Evolutionary conservation across 2,329 filamentous ascomycete genomes (phyloP).

Genomic region (Claviceps cyperi): DNA sequence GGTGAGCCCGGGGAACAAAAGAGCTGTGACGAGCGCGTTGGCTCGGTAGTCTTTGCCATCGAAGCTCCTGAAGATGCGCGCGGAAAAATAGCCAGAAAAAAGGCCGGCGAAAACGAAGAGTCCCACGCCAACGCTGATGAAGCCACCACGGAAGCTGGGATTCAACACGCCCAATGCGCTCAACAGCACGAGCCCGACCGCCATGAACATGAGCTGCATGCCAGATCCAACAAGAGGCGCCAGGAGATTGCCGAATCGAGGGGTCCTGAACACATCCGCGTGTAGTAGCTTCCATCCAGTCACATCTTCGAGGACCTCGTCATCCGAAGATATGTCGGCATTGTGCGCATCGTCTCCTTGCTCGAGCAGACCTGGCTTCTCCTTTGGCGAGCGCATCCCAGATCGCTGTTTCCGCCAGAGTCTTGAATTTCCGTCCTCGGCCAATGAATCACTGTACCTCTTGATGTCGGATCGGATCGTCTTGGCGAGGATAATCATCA

Average conservation of each 20-base stretch:
- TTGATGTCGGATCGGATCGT: conserved; percentile 71
- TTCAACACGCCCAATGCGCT: conserved; percentile 68
- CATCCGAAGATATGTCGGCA: conserved; percentile 37
- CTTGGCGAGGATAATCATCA: conserved; percentile 66
- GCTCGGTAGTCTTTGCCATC: conserved; percentile 59
- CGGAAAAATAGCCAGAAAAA: conserved; percentile 81
- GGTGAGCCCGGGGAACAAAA: conserved; percentile 64
- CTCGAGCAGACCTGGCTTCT: conserved; percentile 48
- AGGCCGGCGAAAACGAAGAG: conserved; percentile 72
- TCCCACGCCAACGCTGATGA: conserved; percentile 69
- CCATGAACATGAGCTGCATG: conserved; percentile 76
- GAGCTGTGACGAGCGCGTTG: conserved; percentile 64
- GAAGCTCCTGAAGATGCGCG: conserved; percentile 70
- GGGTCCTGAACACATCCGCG: conserved; percentile 73
- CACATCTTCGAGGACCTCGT: conserved; percentile 56
- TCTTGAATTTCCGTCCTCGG: conserved; percentile 52
- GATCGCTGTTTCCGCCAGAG: conserved; percentile 33
- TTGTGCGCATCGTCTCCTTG: conserved; percentile 39
- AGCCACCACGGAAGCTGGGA: conserved; percentile 79
- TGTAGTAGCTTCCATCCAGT: conserved; percentile 83
- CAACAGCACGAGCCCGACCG: conserved; percentile 53
- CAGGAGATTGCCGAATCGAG: conserved; percentile 54
- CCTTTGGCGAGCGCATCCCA: conserved; percentile 16
- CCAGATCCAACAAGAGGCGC: conserved; percentile 74
- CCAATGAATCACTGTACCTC: conserved; percentile 48